Percentiles rank a stretch among this genome's conserved stretches.
Conservation (phyloP, 2,329 filamentous ascomycete species). For the Phyllosticta ampelicida region DNA sequence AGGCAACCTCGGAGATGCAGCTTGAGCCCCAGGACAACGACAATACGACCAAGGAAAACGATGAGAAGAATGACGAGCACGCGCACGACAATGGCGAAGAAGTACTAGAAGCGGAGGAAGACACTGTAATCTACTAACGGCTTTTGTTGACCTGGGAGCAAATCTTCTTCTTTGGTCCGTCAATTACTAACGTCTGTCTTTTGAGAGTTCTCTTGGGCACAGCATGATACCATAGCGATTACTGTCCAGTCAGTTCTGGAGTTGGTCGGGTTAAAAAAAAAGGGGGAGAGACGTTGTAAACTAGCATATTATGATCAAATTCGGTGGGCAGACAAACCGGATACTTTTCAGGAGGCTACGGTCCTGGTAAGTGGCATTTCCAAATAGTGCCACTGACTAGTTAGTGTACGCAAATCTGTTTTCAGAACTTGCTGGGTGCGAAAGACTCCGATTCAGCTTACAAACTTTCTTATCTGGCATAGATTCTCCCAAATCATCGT, state of each 20-base stretch:
- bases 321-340: not conserved
- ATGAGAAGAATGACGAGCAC: conserved; percentile 15
- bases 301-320: not conserved
- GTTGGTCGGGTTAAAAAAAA: not conserved
- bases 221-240: not conserved
- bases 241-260: not conserved
- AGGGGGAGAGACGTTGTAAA: not conserved
- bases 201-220: not conserved
- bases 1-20: conserved; percentile 1
- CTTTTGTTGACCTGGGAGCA: not conserved
- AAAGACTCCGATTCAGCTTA: not conserved
- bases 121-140: conserved; percentile 76
- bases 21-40: conserved; percentile 7
- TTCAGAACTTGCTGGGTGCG: not conserved
- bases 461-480: not conserved
- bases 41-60: conserved; percentile 19
- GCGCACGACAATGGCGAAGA: conserved; percentile 60
- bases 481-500: not conserved
- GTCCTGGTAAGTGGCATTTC: not conserved
- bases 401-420: not conserved
- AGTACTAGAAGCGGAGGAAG: conserved; percentile 75
- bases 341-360: not conserved
- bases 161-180: not conserved
- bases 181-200: not conserved
- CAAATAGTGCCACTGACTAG: not conserved